A percentile compares a stretch with the other conserved stretches of the same genome.
phyloP scores from a whole-genome alignment of 2,329 filamentous ascomycete species.

The Aspergillus luchuensis region DNA sequence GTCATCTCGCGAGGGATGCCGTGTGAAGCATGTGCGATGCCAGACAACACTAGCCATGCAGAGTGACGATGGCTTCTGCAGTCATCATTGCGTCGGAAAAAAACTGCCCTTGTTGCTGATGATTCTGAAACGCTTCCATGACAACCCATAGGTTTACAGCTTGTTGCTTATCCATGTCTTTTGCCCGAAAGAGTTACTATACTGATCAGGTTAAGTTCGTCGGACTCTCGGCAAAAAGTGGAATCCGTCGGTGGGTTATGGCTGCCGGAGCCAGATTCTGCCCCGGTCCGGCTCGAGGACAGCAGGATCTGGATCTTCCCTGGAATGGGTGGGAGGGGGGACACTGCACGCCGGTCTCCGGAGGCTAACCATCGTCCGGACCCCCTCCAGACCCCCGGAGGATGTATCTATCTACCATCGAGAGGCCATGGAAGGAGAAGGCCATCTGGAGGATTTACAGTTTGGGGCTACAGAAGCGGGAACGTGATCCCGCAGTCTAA shows the following conservation, averaged over 20 bases:
- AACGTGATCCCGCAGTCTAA: constrained; percentile 5
- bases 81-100: constrained; percentile 2
- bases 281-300: constrained; percentile 1
- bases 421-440: neutral
- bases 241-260: constrained; percentile 3
- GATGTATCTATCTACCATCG: neutral
- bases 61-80: neutral
- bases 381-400: neutral
- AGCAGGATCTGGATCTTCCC: neutral
- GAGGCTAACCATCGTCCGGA: too few relatives aligned
- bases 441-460: constrained; percentile 16
- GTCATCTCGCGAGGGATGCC: neutral
- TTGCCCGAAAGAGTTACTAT: neutral
- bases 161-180: neutral
- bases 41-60: neutral
- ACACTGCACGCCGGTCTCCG: too few relatives aligned
- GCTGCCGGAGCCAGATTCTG: constrained; percentile 15
- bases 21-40: neutral
- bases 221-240: constrained; percentile 14
- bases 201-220: constrained; percentile 6
- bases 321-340: neutral
- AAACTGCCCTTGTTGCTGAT: neutral
- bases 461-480: constrained; percentile 6
- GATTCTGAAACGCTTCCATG: neutral
- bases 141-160: neutral